Evolutionary conservation across 208 protist genomes (phyloP).

Genomic region (Leishmania guyanensis): DNA sequence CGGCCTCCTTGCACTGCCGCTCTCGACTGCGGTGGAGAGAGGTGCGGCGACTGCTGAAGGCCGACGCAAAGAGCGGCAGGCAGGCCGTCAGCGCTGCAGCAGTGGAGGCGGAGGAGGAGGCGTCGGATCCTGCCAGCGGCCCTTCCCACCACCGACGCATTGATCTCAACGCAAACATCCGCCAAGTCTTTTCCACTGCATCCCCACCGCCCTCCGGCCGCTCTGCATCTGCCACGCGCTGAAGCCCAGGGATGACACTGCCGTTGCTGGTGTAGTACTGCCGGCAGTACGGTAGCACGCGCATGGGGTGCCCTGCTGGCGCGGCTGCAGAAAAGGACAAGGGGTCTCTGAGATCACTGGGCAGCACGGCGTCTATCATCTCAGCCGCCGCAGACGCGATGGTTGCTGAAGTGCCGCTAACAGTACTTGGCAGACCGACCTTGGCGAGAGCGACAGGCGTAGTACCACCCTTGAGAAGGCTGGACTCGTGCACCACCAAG

Average conservation of each 20-base stretch:
- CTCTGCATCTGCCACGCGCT: neutral
- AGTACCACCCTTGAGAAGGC: slow-evolving; percentile 60
- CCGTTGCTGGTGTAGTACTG: slow-evolving; percentile 36
- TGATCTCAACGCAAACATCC: neutral
- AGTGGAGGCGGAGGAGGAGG: neutral
- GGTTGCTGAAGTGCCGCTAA: neutral
- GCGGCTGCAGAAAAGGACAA: neutral
- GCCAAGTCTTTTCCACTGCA: neutral
- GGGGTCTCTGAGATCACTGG: slow-evolving; percentile 17
- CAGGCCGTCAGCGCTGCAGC: neutral
- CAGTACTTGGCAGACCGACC: slow-evolving; percentile 3
- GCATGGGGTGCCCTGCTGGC: slow-evolving; percentile 7
- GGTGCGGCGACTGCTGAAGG: slow-evolving; percentile 23
- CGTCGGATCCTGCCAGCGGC: neutral
- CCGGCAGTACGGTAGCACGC: slow-evolving; percentile 49
- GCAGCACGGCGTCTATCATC: slow-evolving; percentile 29
- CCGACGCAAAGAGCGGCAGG: slow-evolving; percentile 25
- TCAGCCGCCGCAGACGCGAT: slow-evolving; percentile 17
- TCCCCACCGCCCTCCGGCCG: neutral
- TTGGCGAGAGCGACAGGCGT: slow-evolving; percentile 30
- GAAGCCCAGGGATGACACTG: slow-evolving; percentile 11
- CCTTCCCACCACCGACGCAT: neutral
- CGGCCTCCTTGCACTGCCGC: slow-evolving; percentile 16
- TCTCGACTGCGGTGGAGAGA: slow-evolving; percentile 24
- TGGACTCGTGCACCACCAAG: slow-evolving; percentile 74